Conservation (phyloP, 2,329 filamentous ascomycete genomes). For the Cercospora sojina region DNA sequence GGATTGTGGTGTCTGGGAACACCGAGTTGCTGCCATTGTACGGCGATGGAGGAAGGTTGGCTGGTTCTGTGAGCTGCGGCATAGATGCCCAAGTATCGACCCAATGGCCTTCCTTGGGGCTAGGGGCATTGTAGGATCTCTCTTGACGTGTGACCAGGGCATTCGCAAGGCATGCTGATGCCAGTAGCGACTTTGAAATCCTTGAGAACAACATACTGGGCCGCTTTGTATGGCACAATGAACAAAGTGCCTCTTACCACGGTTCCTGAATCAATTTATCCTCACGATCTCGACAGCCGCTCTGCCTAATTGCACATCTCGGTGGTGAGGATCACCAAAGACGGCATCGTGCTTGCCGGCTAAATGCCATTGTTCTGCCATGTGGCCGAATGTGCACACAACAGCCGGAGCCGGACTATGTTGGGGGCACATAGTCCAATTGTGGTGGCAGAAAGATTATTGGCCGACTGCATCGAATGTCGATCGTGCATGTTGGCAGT, state of each 20-base stretch:
- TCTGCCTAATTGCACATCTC: slow-evolving; percentile 3
- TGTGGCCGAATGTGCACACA: neutral
- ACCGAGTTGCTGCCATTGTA: slow-evolving; percentile 53
- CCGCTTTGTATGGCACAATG: neutral
- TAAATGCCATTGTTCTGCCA: slow-evolving; percentile 11
- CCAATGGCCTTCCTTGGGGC: slow-evolving; percentile 50
- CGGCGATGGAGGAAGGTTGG: slow-evolving; percentile 60
- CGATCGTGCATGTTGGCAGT: neutral
- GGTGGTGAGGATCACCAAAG: neutral
- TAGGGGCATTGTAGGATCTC: neutral
- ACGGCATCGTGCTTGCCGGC: slow-evolving; percentile 9
- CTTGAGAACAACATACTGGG: neutral
- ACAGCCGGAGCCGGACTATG: neutral
- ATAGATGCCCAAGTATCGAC: slow-evolving; percentile 64
- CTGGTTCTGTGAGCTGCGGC: slow-evolving; percentile 63
- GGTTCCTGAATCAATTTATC: neutral
- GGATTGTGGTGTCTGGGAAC: slow-evolving; percentile 61
- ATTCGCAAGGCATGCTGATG: neutral
- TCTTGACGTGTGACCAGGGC: neutral
- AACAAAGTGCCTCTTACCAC: neutral
- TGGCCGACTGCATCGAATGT: neutral
- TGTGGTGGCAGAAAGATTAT: too few relatives aligned
- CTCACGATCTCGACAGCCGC: neutral
- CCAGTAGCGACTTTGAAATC: neutral
- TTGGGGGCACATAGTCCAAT: neutral